phyloP scores from a whole-genome alignment of 768 basidiomycete species.

The Naganishia antarctica region DNA sequence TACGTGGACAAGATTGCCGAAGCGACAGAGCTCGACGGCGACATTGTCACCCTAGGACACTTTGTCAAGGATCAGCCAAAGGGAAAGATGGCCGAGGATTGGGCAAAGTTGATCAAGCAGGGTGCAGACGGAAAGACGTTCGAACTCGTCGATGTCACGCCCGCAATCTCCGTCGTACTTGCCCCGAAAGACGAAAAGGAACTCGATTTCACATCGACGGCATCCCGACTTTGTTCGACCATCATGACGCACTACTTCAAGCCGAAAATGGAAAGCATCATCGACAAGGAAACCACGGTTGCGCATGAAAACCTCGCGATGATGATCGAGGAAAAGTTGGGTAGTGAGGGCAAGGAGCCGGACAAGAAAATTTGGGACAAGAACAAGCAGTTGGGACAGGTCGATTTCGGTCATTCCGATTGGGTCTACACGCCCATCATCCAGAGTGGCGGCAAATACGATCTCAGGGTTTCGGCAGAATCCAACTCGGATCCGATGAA shows the following conservation, averaged over 20 bases:
- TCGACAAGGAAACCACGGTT: constrained; percentile 86
- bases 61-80: constrained; percentile 75
- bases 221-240: constrained; percentile 74
- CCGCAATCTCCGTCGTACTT: constrained; percentile 70
- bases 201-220: constrained; percentile 69
- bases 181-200: constrained; percentile 89
- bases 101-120: constrained; percentile 57
- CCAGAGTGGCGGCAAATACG: constrained; percentile 88
- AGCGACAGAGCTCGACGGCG: constrained; percentile 37
- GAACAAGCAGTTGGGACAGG: constrained; percentile 53
- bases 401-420: constrained; percentile 85
- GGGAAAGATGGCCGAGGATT: constrained; percentile 82
- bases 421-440: constrained; percentile 94
- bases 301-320: constrained; percentile 76
- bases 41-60: constrained; percentile 54
- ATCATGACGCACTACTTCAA: constrained; percentile 80
- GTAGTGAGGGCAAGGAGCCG: constrained; percentile 79
- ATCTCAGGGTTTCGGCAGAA: constrained; percentile 78
- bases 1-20: constrained; percentile 17
- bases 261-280: constrained; percentile 77
- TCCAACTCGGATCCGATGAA: constrained; percentile 73
- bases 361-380: constrained; percentile 87
- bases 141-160: constrained; percentile 71
- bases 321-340: constrained; percentile 63
- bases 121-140: constrained; percentile 54